Evolutionary conservation across 257 asterid species (phyloP).

Genomic region (Euphrasia confusa): DNA sequence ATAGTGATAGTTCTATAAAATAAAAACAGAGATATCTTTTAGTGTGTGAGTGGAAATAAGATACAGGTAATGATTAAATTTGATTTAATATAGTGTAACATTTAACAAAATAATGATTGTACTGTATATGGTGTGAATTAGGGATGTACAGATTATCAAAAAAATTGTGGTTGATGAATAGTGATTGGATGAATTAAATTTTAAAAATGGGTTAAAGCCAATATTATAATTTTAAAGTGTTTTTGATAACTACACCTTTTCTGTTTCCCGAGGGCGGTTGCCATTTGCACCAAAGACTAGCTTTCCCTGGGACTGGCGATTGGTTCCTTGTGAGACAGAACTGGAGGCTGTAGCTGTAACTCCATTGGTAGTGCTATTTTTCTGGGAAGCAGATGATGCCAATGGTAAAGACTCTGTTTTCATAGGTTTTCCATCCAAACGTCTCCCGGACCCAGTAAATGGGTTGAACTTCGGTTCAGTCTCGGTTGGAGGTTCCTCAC

Average conservation of each 20-base stretch:
- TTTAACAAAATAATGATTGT: no score
- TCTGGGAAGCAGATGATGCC: conserved; percentile 45
- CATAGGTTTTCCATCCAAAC: conserved; percentile 85
- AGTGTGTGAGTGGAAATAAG: no score
- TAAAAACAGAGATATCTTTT: no score
- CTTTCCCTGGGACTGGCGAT: conserved; percentile 82
- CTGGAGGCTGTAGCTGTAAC: conserved; percentile 47
- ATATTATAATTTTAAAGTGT: no score
- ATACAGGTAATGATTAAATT: no score
- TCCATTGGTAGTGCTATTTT: conserved; percentile 39
- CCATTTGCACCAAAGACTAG: conserved; percentile 85
- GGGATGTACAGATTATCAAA: neutral
- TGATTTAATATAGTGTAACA: no score
- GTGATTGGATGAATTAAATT: no score
- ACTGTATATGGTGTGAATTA: no score
- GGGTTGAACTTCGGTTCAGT: conserved; percentile 77
- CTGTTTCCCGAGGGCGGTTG: conserved; percentile 44
- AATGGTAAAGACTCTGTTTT: conserved; percentile 50
- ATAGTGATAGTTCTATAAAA: no score
- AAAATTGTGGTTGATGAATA: neutral
- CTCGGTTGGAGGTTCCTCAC: conserved; percentile 52
- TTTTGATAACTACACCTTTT: conserved; percentile 38
- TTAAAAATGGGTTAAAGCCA: no score
- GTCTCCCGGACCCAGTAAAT: conserved; percentile 73
- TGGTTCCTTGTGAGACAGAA: conserved; percentile 57